These are phyloP conservation scores for Thraustochytrium sp. DNA, from an alignment of 352 stramenopile genomes.

Conservation along the genomic window DNA sequence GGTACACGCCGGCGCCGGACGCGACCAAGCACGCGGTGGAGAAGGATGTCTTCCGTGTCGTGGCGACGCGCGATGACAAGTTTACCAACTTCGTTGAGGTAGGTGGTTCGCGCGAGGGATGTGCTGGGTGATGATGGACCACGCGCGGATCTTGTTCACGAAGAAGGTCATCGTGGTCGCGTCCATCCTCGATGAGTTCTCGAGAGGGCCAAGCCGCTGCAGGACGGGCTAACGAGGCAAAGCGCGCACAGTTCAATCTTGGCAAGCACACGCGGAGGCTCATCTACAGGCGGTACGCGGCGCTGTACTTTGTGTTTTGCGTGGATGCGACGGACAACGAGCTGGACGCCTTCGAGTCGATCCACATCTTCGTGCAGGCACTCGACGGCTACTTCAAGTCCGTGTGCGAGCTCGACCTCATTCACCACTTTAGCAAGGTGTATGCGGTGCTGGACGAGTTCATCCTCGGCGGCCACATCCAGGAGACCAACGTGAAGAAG, in stretches of 20 bases:
- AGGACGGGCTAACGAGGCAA: not conserved
- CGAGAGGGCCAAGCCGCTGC: no score
- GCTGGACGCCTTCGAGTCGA: slow-evolving; percentile 92
- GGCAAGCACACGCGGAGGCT: slow-evolving; percentile 85
- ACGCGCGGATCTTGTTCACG: no score
- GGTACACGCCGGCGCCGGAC: slow-evolving; percentile 81
- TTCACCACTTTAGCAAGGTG: slow-evolving; percentile 92
- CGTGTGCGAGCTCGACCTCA: slow-evolving; percentile 93
- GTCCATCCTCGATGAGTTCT: no score
- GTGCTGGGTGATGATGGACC: no score
- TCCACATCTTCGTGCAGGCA: slow-evolving; percentile 96
- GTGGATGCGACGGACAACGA: slow-evolving; percentile 82
- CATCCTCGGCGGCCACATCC: slow-evolving; percentile 84
- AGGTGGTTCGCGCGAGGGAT: no score
- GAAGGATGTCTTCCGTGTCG: slow-evolving; percentile 78
- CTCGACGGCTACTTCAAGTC: slow-evolving; percentile 97
- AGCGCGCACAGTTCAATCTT: slow-evolving; percentile 74
- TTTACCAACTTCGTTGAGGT: slow-evolving; percentile 89
- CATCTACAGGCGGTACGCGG: slow-evolving; percentile 96
- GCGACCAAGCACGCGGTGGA: slow-evolving; percentile 67
- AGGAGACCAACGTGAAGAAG: slow-evolving; percentile 81
- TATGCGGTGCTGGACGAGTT: slow-evolving; percentile 90
- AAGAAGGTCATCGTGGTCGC: no score
- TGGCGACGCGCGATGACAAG: slow-evolving; percentile 75
- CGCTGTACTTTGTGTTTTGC: slow-evolving; percentile 95